These are phyloP conservation scores for Leccinum broughii DNA, from an alignment of 768 basidiomycete genomes.

Conservation along the genomic window DNA sequence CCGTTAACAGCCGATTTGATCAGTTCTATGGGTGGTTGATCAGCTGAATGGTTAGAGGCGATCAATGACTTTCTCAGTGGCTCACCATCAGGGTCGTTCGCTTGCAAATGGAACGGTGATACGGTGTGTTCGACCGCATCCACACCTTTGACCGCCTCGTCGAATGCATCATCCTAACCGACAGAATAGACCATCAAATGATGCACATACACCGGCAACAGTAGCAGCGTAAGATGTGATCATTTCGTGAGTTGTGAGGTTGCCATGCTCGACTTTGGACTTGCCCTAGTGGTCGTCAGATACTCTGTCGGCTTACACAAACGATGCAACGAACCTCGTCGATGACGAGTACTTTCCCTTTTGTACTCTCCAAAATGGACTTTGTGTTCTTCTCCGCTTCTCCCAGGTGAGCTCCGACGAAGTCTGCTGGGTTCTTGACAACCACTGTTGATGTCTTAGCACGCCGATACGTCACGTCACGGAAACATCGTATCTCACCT, in stretches of 20 bases:
- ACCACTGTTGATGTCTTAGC: constrained; percentile 44
- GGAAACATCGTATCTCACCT: constrained; percentile 41
- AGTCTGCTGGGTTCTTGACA: constrained; percentile 69
- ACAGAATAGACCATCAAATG: neutral
- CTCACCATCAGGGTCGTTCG: neutral
- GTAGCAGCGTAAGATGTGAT: neutral
- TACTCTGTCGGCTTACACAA: neutral
- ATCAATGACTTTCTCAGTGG: neutral
- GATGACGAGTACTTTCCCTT: constrained; percentile 70
- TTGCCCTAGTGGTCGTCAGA: neutral
- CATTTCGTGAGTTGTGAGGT: too few species aligned
- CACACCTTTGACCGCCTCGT: constrained; percentile 75
- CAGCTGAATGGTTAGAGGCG: neutral
- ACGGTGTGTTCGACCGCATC: constrained; percentile 41
- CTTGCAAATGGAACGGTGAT: neutral
- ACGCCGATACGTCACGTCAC: neutral
- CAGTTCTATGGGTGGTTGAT: neutral
- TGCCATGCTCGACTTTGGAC: neutral
- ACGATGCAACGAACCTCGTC: constrained; percentile 51
- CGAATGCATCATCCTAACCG: constrained; percentile 63
- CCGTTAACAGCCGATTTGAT: neutral
- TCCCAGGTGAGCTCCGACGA: constrained; percentile 58
- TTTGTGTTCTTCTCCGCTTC: constrained; percentile 67
- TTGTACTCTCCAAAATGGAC: constrained; percentile 54
- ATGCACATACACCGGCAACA: neutral